phyloP scores from a whole-genome alignment of 352 stramenopile species.

The Phytophthora pseudosyringae region DNA sequence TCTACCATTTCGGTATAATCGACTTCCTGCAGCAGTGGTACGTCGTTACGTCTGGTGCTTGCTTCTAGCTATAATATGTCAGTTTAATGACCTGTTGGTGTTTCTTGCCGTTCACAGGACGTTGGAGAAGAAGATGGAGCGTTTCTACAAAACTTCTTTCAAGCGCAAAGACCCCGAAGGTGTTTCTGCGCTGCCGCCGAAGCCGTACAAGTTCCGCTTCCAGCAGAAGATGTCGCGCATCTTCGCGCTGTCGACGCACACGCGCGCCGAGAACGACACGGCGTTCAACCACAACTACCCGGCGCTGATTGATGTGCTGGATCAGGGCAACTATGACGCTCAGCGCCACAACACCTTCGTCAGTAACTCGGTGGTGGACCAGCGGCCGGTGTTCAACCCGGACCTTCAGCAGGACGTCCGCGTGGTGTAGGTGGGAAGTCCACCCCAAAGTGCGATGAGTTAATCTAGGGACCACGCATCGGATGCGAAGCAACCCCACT shows the following conservation, averaged over 20 bases:
- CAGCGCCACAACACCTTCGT: constrained; percentile 64
- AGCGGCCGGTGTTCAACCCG: constrained; percentile 52
- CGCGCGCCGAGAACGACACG: constrained; percentile 63
- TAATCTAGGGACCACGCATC: constrained; percentile 11
- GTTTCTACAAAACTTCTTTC: constrained; percentile 90
- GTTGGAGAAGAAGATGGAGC: constrained; percentile 91
- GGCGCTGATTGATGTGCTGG: constrained; percentile 80
- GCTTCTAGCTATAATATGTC: neutral
- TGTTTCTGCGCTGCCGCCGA: constrained; percentile 87
- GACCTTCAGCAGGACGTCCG: constrained; percentile 55
- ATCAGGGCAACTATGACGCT: constrained; percentile 74
- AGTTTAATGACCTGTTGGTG: constrained; percentile 11
- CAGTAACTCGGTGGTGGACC: constrained; percentile 51
- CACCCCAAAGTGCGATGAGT: constrained; percentile 24
- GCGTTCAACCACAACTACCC: constrained; percentile 80
- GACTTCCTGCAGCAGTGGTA: constrained; percentile 92
- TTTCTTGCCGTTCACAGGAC: constrained; percentile 54
- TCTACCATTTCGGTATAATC: constrained; percentile 94
- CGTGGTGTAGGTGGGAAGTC: constrained; percentile 35
- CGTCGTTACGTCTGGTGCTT: constrained; percentile 21
- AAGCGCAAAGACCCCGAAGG: constrained; percentile 90
- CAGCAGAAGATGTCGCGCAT: constrained; percentile 92
- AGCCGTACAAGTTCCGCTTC: constrained; percentile 92
- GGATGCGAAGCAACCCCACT: constrained; percentile 13
- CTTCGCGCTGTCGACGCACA: constrained; percentile 77